Conservation (phyloP, 306 rosid genomes). For the Prunus mira region DNA sequence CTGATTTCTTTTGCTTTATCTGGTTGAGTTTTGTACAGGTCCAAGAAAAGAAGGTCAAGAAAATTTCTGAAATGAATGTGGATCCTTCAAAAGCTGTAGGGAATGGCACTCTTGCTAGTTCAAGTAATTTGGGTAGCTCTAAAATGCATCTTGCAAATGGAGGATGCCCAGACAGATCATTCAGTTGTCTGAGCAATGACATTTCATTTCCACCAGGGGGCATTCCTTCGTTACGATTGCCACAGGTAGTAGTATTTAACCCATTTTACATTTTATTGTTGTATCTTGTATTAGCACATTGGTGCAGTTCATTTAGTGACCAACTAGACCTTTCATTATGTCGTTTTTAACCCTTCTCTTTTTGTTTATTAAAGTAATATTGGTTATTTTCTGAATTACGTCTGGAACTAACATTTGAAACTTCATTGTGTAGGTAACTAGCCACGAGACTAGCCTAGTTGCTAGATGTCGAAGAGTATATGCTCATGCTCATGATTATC, state of each 20-base stretch:
- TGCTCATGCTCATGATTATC: slow-evolving; percentile 99
- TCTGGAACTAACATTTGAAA: slow-evolving; percentile 26
- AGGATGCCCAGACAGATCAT: slow-evolving; percentile 55
- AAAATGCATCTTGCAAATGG: slow-evolving; percentile 77
- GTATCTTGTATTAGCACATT: background rate
- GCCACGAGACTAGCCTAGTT: slow-evolving; percentile 73
- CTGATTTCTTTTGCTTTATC: slow-evolving; percentile 20
- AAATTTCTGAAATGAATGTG: slow-evolving; percentile 81
- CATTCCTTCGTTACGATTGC: slow-evolving; percentile 68
- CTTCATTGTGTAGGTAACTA: slow-evolving; percentile 63
- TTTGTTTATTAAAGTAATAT: slow-evolving; percentile 11
- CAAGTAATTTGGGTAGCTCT: slow-evolving; percentile 67
- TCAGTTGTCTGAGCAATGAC: slow-evolving; percentile 53
- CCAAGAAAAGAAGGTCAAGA: slow-evolving; percentile 98
- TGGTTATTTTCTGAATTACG: slow-evolving; percentile 7
- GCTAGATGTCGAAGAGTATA: slow-evolving; percentile 98
- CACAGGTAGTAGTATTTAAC: slow-evolving; percentile 70
- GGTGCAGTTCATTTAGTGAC: background rate
- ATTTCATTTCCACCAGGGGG: slow-evolving; percentile 79
- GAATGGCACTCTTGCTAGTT: slow-evolving; percentile 80
- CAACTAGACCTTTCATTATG: background rate
- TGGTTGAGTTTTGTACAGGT: slow-evolving; percentile 56
- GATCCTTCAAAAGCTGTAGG: slow-evolving; percentile 69
- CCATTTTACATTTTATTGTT: slow-evolving; percentile 6
- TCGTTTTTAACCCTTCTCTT: slow-evolving; percentile 2